Percentiles rank a stretch among this genome's conserved stretches.
These are phyloP conservation scores for Bipolaris sorokiniana DNA, from an alignment of 2,329 filamentous ascomycete species.

Conservation along the genomic window DNA sequence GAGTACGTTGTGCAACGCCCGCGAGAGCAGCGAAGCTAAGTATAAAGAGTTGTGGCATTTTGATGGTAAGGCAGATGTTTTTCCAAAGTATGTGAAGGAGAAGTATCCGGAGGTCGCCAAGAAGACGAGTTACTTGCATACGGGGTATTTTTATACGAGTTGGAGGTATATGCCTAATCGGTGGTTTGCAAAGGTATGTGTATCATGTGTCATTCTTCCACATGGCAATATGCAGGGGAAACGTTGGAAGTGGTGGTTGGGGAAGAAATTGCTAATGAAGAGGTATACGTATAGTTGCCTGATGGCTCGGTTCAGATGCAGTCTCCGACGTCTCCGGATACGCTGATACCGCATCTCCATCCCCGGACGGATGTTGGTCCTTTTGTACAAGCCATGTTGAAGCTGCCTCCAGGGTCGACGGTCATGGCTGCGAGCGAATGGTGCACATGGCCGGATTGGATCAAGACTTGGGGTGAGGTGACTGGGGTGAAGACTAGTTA, in stretches of 20 bases:
- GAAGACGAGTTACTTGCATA: neutral
- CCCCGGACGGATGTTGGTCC: neutral
- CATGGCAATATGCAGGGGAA: too few relatives aligned
- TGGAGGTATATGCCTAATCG: neutral
- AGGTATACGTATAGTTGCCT: neutral
- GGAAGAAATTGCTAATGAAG: neutral
- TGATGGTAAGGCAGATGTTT: neutral
- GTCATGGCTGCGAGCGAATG: conserved; percentile 32
- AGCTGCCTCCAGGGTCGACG: conserved; percentile 14
- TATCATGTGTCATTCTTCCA: too few relatives aligned
- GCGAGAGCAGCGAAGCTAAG: neutral
- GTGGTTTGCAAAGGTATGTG: neutral
- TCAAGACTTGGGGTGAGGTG: conserved; percentile 29
- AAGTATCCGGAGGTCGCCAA: neutral
- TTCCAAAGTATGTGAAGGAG: neutral
- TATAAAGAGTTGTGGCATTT: neutral
- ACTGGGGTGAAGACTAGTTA: conserved; percentile 27
- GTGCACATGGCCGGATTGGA: conserved; percentile 30
- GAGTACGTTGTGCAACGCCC: neutral
- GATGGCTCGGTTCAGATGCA: neutral
- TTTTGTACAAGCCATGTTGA: neutral
- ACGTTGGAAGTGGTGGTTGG: neutral
- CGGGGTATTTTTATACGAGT: neutral
- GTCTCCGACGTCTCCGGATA: neutral
- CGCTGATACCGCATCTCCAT: neutral